Conservation (phyloP, 1,284 basidiomycete genomes). For the Ganoderma multipileum region DNA sequence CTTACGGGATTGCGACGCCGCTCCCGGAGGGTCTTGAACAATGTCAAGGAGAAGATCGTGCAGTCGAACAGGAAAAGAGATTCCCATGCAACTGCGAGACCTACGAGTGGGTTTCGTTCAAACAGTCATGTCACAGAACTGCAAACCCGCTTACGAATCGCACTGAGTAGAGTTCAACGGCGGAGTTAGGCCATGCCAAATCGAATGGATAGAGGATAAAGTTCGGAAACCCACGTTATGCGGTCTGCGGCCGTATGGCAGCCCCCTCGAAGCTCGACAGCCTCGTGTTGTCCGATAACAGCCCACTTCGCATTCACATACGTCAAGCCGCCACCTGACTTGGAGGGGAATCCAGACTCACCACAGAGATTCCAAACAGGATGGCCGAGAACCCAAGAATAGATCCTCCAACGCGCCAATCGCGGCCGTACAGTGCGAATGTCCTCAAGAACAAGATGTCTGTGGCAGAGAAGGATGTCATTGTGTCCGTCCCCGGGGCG, state of each 20-base stretch:
- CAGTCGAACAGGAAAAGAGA: conserved; percentile 39
- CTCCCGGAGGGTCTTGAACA: conserved; percentile 36
- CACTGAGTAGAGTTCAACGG: conserved; percentile 12
- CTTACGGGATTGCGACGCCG: conserved; percentile 20
- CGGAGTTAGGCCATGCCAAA: conserved; percentile 4
- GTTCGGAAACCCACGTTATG: conserved; percentile 28
- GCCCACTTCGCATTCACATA: conserved; percentile 28
- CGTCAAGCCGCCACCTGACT: background rate
- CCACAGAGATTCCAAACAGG: conserved; percentile 32
- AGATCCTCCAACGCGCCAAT: conserved; percentile 29
- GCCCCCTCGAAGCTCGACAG: conserved; percentile 31
- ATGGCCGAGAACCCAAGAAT: conserved; percentile 26
- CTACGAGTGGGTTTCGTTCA: conserved; percentile 20
- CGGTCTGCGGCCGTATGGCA: conserved; percentile 35
- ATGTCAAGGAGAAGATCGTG: conserved; percentile 38
- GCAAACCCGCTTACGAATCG: conserved; percentile 30
- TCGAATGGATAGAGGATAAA: background rate
- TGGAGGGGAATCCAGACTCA: conserved; percentile 20
- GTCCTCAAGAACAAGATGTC: conserved; percentile 38
- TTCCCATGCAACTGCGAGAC: conserved; percentile 41
- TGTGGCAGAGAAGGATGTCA: conserved; percentile 4
- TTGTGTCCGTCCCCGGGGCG: background rate
- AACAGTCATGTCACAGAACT: background rate
- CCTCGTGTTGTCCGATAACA: conserved; percentile 32
- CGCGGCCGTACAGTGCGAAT: conserved; percentile 37